Evolutionary conservation across 2,329 filamentous ascomycete species (phyloP).

Genomic region (Alternaria arborescens): DNA sequence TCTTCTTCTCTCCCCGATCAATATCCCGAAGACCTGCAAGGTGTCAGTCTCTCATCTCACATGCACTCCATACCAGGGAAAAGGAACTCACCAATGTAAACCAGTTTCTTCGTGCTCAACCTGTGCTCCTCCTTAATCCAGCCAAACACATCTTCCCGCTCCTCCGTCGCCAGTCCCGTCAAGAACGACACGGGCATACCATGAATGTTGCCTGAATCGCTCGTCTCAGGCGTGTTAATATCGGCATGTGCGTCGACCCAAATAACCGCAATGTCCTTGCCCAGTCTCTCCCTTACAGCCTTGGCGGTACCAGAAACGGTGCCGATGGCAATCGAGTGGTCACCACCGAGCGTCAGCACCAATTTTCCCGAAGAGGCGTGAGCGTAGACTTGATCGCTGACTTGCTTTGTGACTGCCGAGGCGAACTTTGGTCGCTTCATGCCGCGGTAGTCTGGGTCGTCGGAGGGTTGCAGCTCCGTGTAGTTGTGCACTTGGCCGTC

Average conservation of each 20-base stretch:
- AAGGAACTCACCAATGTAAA: conserved; percentile 78
- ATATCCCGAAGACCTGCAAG: conserved; percentile 74
- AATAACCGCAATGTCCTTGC: conserved; percentile 88
- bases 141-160: conserved; percentile 82
- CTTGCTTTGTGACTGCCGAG: conserved; percentile 80
- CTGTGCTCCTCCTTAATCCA: conserved; percentile 81
- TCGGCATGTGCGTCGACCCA: conserved; percentile 99
- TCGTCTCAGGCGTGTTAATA: conserved; percentile 95
- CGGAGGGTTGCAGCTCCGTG: conserved; percentile 72
- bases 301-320: conserved; percentile 87
- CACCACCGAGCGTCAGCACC: conserved; percentile 91
- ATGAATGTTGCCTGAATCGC: conserved; percentile 91
- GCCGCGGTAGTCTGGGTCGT: conserved; percentile 80
- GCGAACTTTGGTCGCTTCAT: conserved; percentile 96
- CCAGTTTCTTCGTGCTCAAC: conserved; percentile 81
- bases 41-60: background rate
- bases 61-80: background rate
- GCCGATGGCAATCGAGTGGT: conserved; percentile 96
- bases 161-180: conserved; percentile 81
- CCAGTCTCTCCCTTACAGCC: conserved; percentile 83
- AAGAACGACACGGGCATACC: conserved; percentile 97
- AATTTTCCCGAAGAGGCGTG: conserved; percentile 85
- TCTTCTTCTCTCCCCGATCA: conserved; percentile 91
- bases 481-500: conserved; percentile 86
- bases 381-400: conserved; percentile 85